Conservation (phyloP, 805 yeast genomes). For the Ogataea neopini region DNA sequence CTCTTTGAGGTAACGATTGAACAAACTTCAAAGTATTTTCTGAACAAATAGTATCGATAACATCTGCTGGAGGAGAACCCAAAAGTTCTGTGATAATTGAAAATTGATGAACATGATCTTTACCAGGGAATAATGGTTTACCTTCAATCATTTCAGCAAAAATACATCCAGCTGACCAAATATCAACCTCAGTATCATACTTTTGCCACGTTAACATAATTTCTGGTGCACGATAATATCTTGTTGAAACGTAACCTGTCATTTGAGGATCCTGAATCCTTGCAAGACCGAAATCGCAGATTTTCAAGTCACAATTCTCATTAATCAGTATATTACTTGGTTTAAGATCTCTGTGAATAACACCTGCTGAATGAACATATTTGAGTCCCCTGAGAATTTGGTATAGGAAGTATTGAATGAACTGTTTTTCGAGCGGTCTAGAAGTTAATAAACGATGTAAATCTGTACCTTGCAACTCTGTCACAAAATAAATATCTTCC, state of each 20-base stretch:
- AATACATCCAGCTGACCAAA: constrained; percentile 98
- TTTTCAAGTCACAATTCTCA: constrained; percentile 92
- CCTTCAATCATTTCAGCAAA: constrained; percentile 98
- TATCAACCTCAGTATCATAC: constrained; percentile 94
- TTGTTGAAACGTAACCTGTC: constrained; percentile 96
- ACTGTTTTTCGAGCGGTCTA: constrained; percentile 93
- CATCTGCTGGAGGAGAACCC: constrained; percentile 93
- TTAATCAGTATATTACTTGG: constrained; percentile 89
- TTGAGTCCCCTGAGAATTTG: constrained; percentile 93
- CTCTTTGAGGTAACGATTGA: constrained; percentile 87
- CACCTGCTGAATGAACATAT: constrained; percentile 94
- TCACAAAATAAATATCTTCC: constrained; percentile 94
- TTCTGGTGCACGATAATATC: constrained; percentile 97
- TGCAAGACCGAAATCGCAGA: constrained; percentile 95
- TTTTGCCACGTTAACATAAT: constrained; percentile 99
- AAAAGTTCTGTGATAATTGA: constrained; percentile 93
- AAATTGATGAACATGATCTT: constrained; percentile 97
- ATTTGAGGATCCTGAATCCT: constrained; percentile 97
- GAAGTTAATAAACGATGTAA: constrained; percentile 87
- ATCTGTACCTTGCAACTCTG: constrained; percentile 96
- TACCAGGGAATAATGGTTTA: constrained; percentile 95
- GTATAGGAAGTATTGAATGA: constrained; percentile 93
- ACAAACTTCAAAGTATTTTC: constrained; percentile 95
- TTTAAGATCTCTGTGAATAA: constrained; percentile 88
- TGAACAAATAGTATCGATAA: constrained; percentile 92